Evolutionary conservation across 192 early-diverging fungal species (phyloP).

Genomic region (Rhizophagus clarus): DNA sequence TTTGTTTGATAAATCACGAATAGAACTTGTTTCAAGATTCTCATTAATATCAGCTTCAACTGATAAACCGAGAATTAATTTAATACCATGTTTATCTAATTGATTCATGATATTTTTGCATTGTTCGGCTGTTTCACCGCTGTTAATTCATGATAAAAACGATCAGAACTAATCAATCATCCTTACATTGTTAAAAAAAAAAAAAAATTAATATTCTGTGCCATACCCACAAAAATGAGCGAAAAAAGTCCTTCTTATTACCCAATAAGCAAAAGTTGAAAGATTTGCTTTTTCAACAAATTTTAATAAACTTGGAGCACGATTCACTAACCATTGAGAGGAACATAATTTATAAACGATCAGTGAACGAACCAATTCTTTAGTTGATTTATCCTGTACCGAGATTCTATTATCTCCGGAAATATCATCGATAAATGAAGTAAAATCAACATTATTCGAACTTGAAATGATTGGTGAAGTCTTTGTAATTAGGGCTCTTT

Average conservation of each 20-base stretch:
- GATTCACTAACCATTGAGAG: constrained; percentile 60
- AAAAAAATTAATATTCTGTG: not conserved
- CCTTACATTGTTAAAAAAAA: not conserved
- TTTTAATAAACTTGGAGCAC: constrained; percentile 58
- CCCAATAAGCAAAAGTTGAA: constrained; percentile 55
- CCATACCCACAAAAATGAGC: constrained; percentile 82
- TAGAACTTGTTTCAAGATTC: constrained; percentile 4
- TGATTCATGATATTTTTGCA: constrained; percentile 80
- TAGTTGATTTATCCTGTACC: constrained; percentile 51
- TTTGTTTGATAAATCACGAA: constrained; percentile 40
- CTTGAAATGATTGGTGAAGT: too few species aligned
- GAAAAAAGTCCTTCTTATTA: constrained; percentile 88
- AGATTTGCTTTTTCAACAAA: constrained; percentile 55
- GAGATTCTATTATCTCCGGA: constrained; percentile 27
- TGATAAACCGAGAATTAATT: constrained; percentile 86
- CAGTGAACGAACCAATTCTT: constrained; percentile 63
- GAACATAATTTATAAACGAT: constrained; percentile 75
- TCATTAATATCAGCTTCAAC: constrained; percentile 84
- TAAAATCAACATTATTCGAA: too few species aligned
- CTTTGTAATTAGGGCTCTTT: too few species aligned
- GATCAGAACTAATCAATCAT: not conserved
- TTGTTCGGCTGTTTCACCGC: constrained; percentile 84
- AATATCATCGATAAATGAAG: not conserved
- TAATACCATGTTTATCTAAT: constrained; percentile 66
- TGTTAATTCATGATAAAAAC: constrained; percentile 44